A percentile compares a stretch with the other conserved stretches of the same genome.
phyloP scores from a whole-genome alignment of 305 asterid species.

The Plantago rigida region DNA sequence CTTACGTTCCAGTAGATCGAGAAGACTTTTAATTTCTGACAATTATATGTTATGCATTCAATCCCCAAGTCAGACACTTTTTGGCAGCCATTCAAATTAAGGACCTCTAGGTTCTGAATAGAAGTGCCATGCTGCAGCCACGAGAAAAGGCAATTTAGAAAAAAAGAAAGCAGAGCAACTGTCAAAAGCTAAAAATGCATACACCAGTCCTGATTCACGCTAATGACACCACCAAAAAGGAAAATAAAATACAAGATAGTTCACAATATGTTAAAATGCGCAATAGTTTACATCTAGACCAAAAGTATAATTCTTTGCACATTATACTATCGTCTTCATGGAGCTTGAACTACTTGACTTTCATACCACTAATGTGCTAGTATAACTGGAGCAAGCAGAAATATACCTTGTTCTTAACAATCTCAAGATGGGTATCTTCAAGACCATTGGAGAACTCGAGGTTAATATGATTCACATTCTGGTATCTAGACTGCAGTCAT shows the following conservation, averaged over 20 bases:
- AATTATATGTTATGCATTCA: slow-evolving; percentile 45
- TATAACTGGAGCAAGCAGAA: neutral
- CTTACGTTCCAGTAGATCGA: slow-evolving; percentile 93
- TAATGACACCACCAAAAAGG: neutral
- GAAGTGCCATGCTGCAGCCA: slow-evolving; percentile 49
- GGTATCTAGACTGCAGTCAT: slow-evolving; percentile 62
- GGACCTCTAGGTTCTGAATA: slow-evolving; percentile 47
- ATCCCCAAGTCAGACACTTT: slow-evolving; percentile 77
- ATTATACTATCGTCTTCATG: neutral
- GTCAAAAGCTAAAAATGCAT: slow-evolving; percentile 19
- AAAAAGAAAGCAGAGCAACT: slow-evolving; percentile 10
- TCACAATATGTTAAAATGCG: neutral
- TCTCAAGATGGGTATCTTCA: slow-evolving; percentile 71
- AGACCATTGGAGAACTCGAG: slow-evolving; percentile 81
- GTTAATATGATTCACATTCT: slow-evolving; percentile 68
- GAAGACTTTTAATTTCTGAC: slow-evolving; percentile 52
- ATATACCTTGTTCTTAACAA: slow-evolving; percentile 54
- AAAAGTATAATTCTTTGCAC: neutral
- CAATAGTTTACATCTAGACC: neutral
- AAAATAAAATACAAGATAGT: neutral
- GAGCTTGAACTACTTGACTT: neutral
- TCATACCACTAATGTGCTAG: neutral
- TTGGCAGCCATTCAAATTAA: slow-evolving; percentile 92
- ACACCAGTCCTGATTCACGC: slow-evolving; percentile 9
- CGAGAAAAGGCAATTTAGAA: slow-evolving; percentile 18